Evolutionary conservation across 345 rosid species (phyloP).

Genomic region (Eucalyptus brandiana): DNA sequence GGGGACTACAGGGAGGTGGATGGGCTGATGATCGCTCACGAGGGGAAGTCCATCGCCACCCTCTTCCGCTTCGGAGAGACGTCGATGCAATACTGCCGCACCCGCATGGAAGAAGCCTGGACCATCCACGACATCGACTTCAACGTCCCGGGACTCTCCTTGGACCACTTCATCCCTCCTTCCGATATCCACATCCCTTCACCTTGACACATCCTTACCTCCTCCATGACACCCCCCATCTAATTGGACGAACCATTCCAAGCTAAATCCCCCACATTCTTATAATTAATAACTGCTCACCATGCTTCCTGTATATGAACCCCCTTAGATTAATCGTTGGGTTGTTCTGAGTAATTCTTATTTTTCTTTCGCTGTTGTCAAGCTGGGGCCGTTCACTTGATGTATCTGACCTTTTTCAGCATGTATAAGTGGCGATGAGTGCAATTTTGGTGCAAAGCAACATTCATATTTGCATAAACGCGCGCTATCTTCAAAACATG

Average conservation of each 20-base stretch:
- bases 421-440: neutral
- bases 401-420: neutral
- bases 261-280: neutral
- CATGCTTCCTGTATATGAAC: neutral
- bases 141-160: slow-evolving; percentile 77
- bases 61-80: slow-evolving; percentile 61
- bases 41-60: slow-evolving; percentile 84
- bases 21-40: slow-evolving; percentile 67
- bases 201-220: neutral
- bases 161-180: slow-evolving; percentile 89
- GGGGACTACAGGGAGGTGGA: slow-evolving; percentile 83
- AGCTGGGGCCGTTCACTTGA: neutral
- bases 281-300: neutral
- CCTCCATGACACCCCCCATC: neutral
- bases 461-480: neutral
- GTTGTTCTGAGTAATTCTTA: neutral
- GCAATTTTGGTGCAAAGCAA: neutral
- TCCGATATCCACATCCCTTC: slow-evolving; percentile 35
- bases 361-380: neutral
- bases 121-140: slow-evolving; percentile 87
- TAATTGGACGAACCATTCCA: neutral
- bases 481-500: neutral
- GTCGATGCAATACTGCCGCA: slow-evolving; percentile 63
- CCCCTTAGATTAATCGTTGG: neutral
- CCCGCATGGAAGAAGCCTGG: slow-evolving; percentile 91